These are phyloP conservation scores for Citrullus mucosospermus DNA, from an alignment of 306 rosid genomes.

Conservation along the genomic window DNA sequence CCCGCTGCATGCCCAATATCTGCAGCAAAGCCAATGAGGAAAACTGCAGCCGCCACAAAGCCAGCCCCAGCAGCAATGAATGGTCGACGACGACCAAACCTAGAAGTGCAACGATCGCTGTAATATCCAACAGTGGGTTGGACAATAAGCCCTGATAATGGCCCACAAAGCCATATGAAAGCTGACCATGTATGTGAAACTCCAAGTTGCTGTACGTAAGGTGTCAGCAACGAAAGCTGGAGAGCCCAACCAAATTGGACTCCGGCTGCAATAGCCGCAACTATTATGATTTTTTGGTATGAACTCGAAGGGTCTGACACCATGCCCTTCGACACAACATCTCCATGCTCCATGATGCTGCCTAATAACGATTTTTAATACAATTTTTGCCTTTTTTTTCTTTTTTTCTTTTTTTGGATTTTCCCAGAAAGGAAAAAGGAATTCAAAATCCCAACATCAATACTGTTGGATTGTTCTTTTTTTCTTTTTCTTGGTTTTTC, in stretches of 20 bases:
- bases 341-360: neutral
- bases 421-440: neutral
- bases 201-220: constrained; percentile 66
- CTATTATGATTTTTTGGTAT: constrained; percentile 29
- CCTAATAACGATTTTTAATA: neutral
- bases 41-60: constrained; percentile 49
- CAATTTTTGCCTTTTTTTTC: neutral
- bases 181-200: constrained; percentile 60
- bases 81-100: constrained; percentile 87
- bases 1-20: constrained; percentile 41
- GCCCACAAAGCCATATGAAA: constrained; percentile 89
- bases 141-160: constrained; percentile 67
- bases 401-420: neutral
- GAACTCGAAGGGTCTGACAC: constrained; percentile 10
- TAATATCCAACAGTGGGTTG: constrained; percentile 79
- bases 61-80: constrained; percentile 45
- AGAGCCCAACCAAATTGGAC: constrained; percentile 90
- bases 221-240: constrained; percentile 67
- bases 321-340: neutral
- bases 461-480: no score
- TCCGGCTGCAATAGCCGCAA: constrained; percentile 77
- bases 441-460: neutral
- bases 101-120: constrained; percentile 71
- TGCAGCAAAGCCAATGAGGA: constrained; percentile 77
- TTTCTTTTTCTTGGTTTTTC: no score